Percentiles rank a stretch among this genome's conserved stretches.
Conservation (phyloP, 805 yeast species). For the Candida koratica region DNA sequence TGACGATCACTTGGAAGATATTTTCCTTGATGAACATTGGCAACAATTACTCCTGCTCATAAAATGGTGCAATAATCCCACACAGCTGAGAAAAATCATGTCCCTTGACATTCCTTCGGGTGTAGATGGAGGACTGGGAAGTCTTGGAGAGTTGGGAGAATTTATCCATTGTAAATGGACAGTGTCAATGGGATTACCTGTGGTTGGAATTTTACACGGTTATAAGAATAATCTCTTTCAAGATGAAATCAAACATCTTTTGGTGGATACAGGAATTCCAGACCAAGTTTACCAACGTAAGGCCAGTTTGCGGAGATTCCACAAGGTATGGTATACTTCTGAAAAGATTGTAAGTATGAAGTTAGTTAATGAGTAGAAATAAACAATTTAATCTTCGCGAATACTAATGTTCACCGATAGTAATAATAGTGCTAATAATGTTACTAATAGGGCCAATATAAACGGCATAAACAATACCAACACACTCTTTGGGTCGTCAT, state of each 20-base stretch:
- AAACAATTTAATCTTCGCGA: no score
- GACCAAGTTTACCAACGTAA: slow-evolving; percentile 44
- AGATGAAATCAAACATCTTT: slow-evolving; percentile 53
- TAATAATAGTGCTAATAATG: no score
- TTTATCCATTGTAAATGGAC: slow-evolving; percentile 51
- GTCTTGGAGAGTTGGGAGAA: slow-evolving; percentile 25
- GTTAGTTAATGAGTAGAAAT: slow-evolving; percentile 1
- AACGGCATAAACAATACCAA: no score
- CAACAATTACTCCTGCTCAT: slow-evolving; percentile 45
- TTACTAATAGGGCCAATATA: no score
- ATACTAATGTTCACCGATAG: no score
- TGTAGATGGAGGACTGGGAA: slow-evolving; percentile 77
- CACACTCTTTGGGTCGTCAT: no score
- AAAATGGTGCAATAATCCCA: slow-evolving; percentile 59
- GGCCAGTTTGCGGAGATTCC: slow-evolving; percentile 42
- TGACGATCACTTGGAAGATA: slow-evolving; percentile 63
- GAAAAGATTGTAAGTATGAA: slow-evolving; percentile 24
- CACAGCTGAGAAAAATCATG: slow-evolving; percentile 40
- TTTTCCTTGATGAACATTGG: slow-evolving; percentile 40
- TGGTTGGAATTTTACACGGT: slow-evolving; percentile 57
- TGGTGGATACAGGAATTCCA: slow-evolving; percentile 73
- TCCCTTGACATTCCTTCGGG: slow-evolving; percentile 84
- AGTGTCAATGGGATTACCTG: slow-evolving; percentile 69
- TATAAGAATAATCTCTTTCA: slow-evolving; percentile 49
- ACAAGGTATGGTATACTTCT: slow-evolving; percentile 42